Evolutionary conservation across 2,329 filamentous ascomycete genomes (phyloP).

Genomic region (Claviceps cyperi): DNA sequence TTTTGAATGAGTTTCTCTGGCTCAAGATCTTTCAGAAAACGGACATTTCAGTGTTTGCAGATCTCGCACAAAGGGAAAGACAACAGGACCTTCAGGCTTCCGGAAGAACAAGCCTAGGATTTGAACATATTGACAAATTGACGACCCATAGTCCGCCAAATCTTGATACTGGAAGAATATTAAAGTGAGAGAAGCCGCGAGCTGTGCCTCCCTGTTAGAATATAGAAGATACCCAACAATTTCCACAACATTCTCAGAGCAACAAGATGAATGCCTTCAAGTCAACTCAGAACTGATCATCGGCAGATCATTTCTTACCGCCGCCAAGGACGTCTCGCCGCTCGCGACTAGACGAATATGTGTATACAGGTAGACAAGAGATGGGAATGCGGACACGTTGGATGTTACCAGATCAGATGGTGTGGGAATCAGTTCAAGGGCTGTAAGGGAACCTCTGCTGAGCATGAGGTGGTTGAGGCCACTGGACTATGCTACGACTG

Average conservation of each 20-base stretch:
- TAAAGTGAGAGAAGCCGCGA: too few species aligned
- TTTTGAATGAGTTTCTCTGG: not conserved
- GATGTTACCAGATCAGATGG: conserved; percentile 19
- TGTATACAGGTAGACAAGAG: conserved; percentile 24
- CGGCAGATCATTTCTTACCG: not conserved
- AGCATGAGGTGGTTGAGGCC: conserved; percentile 17
- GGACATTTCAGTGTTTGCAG: not conserved
- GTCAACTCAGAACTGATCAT: not conserved
- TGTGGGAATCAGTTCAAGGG: conserved; percentile 20
- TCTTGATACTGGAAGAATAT: too few species aligned
- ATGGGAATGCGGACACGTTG: conserved; percentile 24
- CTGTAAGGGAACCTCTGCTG: conserved; percentile 23
- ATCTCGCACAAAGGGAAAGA: not conserved
- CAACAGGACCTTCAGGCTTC: too few species aligned
- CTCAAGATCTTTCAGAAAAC: not conserved
- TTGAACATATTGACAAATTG: too few species aligned
- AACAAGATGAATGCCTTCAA: not conserved
- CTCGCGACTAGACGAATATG: conserved; percentile 12
- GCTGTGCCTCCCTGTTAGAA: too few species aligned
- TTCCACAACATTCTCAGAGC: not conserved
- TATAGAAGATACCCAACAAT: too few species aligned
- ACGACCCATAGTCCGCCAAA: too few species aligned
- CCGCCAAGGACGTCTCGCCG: not conserved
- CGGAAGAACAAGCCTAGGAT: too few species aligned
- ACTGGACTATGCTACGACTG: conserved; percentile 20